phyloP scores from a whole-genome alignment of 2,329 filamentous ascomycete genomes.

The Trichoderma koningii region DNA sequence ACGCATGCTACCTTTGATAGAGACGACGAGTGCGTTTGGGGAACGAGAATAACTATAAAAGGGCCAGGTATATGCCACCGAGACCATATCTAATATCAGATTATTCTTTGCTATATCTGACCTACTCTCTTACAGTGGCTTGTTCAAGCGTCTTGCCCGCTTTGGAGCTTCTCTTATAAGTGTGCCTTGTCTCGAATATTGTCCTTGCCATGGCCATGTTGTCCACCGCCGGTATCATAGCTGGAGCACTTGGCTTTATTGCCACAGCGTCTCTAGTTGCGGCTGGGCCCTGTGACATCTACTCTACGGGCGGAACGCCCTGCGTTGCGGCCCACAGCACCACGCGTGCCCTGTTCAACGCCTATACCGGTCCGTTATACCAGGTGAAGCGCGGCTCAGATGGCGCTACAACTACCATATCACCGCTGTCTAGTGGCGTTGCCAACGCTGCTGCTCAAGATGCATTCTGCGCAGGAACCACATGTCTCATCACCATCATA shows the following conservation, averaged over 20 bases:
- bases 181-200: not conserved
- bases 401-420: not conserved
- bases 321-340: constrained; percentile 19
- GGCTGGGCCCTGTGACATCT: constrained; percentile 12
- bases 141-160: too few relatives aligned
- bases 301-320: constrained; percentile 7
- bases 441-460: constrained; percentile 16
- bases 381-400: constrained; percentile 16
- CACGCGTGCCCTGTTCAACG: constrained; percentile 1
- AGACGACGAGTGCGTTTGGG: too few relatives aligned
- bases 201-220: not conserved
- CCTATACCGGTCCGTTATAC: constrained; percentile 7
- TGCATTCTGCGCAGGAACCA: constrained; percentile 7
- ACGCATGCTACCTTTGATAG: not conserved
- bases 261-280: not conserved
- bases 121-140: not conserved
- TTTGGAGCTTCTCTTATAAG: not conserved
- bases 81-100: not conserved
- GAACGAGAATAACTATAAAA: not conserved
- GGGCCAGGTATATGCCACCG: not conserved
- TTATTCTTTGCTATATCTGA: not conserved
- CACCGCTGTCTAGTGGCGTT: constrained; percentile 3
- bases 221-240: not conserved
- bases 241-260: not conserved
- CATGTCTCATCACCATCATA: constrained; percentile 13